Percentiles rank a stretch among this genome's conserved stretches.
phyloP scores from a whole-genome alignment of 2,329 filamentous ascomycete genomes.

The Fusarium albosuccineum region DNA sequence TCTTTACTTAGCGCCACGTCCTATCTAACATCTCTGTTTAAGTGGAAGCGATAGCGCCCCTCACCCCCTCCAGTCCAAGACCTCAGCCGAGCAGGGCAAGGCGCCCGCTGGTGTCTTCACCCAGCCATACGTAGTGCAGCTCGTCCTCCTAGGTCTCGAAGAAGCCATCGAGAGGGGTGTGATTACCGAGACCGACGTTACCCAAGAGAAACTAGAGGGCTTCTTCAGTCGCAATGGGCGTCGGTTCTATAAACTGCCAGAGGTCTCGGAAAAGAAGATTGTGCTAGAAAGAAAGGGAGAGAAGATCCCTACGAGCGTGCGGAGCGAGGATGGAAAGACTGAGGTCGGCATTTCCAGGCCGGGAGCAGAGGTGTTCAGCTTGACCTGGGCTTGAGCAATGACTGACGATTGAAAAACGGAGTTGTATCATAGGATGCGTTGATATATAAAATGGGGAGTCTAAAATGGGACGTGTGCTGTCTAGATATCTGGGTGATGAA shows the following conservation, averaged over 20 bases:
- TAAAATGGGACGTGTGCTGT: conserved; percentile 10
- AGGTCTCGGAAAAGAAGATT: conserved; percentile 47
- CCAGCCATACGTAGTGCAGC: conserved; percentile 76
- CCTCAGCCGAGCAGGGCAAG: conserved; percentile 58
- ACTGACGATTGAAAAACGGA: not conserved
- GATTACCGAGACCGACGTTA: conserved; percentile 65
- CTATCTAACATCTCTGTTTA: conserved; percentile 1
- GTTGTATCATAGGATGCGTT: conserved; percentile 6
- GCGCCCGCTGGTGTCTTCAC: conserved; percentile 84
- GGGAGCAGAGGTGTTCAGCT: conserved; percentile 57
- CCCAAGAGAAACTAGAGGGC: conserved; percentile 65
- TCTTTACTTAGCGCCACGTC: not conserved
- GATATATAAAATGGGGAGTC: conserved; percentile 6
- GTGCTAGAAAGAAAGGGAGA: conserved; percentile 57
- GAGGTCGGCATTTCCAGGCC: conserved; percentile 61
- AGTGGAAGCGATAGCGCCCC: conserved; percentile 73
- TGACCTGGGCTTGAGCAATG: conserved; percentile 51
- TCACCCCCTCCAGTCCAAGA: conserved; percentile 72
- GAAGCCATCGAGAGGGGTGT: conserved; percentile 69
- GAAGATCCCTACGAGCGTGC: conserved; percentile 56
- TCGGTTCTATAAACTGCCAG: conserved; percentile 63
- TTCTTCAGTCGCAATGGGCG: conserved; percentile 68
- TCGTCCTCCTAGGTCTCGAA: conserved; percentile 73
- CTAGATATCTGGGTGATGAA: not conserved
- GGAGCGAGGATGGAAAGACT: conserved; percentile 53